Conservation (phyloP, 2,329 filamentous ascomycete genomes). For the Paecilomyces formosus region DNA sequence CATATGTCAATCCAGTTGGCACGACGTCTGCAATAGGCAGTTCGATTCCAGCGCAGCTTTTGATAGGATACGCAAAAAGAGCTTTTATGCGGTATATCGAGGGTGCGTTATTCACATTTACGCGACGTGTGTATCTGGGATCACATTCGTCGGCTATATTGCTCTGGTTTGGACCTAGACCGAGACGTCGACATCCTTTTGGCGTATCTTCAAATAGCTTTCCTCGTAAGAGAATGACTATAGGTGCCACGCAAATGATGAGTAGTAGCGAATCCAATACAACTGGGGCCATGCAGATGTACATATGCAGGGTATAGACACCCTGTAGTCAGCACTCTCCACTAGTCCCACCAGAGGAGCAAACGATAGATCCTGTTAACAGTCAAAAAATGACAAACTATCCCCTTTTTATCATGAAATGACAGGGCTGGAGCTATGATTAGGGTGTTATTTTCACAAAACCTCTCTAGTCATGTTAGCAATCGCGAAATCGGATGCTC, state of each 20-base stretch:
- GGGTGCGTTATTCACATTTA: slow-evolving; percentile 20
- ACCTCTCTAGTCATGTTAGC: background rate
- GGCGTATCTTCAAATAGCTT: slow-evolving; percentile 15
- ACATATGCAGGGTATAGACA: too few relatives aligned
- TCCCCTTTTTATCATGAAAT: background rate
- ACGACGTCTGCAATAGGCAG: slow-evolving; percentile 58
- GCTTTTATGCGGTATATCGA: slow-evolving; percentile 53
- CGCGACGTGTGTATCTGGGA: slow-evolving; percentile 36
- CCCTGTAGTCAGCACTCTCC: too few relatives aligned
- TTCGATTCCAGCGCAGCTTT: slow-evolving; percentile 73
- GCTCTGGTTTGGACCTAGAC: slow-evolving; percentile 37
- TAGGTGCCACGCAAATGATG: slow-evolving; percentile 6
- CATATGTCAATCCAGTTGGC: slow-evolving; percentile 64
- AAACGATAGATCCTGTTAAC: too few relatives aligned
- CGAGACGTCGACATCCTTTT: slow-evolving; percentile 47
- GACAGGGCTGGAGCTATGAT: too few relatives aligned
- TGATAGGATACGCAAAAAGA: slow-evolving; percentile 73
- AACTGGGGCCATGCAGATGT: background rate
- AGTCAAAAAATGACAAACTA: background rate
- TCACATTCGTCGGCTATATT: slow-evolving; percentile 53
- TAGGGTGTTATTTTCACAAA: too few relatives aligned
- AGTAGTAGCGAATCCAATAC: slow-evolving; percentile 1
- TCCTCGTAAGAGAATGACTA: slow-evolving; percentile 5
- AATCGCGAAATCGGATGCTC: background rate
- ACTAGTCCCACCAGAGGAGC: too few relatives aligned